These are phyloP conservation scores for Omphalotus guepiniiformis DNA, from an alignment of 768 basidiomycete genomes.

Conservation along the genomic window DNA sequence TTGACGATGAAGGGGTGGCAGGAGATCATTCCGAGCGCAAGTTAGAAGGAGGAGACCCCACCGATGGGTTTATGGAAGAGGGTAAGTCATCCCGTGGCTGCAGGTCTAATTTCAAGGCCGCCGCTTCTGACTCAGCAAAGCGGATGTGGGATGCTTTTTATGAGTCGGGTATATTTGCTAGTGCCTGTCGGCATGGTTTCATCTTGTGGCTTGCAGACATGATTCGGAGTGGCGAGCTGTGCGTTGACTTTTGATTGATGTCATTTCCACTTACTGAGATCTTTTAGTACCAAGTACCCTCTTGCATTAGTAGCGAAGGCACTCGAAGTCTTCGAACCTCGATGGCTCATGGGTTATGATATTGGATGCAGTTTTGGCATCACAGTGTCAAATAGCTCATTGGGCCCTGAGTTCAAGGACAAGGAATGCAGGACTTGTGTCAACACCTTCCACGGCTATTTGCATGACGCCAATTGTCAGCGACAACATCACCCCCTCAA, in stretches of 20 bases:
- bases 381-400: constrained; percentile 10
- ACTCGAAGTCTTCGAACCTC: constrained; percentile 7
- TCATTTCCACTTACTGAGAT: neutral
- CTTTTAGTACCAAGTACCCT: neutral
- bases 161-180: constrained; percentile 25
- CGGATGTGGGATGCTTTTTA: constrained; percentile 23
- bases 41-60: constrained; percentile 7
- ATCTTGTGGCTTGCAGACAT: constrained; percentile 15
- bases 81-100: constrained; percentile 9
- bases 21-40: neutral
- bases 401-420: neutral
- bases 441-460: constrained; percentile 30
- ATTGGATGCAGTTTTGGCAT: constrained; percentile 13
- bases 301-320: constrained; percentile 9
- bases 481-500: constrained; percentile 24
- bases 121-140: constrained; percentile 17
- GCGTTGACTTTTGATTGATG: constrained; percentile 12
- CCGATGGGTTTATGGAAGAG: too few relatives aligned
- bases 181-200: constrained; percentile 19
- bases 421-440: neutral
- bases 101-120: constrained; percentile 22
- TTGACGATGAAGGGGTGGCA: constrained; percentile 9
- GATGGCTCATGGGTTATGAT: constrained; percentile 11
- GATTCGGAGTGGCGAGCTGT: constrained; percentile 22
- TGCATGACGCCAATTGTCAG: constrained; percentile 30